Conservation (phyloP, 176 grass and related monocot species). For the Oropetium thomaeum region DNA sequence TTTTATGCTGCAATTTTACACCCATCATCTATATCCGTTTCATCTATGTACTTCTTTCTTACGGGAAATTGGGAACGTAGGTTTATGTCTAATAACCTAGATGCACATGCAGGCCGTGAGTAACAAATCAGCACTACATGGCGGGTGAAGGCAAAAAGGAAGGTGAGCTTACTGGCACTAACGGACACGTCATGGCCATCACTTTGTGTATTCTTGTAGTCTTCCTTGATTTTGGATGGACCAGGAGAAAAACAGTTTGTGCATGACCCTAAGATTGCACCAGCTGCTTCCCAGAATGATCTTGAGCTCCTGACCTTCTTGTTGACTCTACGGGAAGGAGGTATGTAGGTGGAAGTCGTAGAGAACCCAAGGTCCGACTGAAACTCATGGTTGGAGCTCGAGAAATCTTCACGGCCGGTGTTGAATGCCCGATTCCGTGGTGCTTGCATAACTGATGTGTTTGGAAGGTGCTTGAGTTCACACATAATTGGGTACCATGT, state of each 20-base stretch:
- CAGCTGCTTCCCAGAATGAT: slow-evolving; percentile 35
- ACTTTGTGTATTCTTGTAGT: slow-evolving; percentile 12
- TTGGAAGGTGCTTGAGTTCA: slow-evolving; percentile 15
- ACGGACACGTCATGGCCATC: slow-evolving; percentile 41
- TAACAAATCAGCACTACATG: background rate
- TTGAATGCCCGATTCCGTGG: slow-evolving; percentile 20
- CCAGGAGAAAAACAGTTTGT: slow-evolving; percentile 38
- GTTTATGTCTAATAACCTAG: background rate
- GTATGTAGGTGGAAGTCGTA: slow-evolving; percentile 42
- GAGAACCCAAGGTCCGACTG: slow-evolving; percentile 51
- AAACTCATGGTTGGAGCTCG: slow-evolving; percentile 25
- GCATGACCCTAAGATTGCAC: slow-evolving; percentile 27
- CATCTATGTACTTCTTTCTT: background rate
- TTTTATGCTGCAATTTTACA: slow-evolving; percentile 26
- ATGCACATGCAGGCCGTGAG: background rate
- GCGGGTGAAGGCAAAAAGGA: slow-evolving; percentile 2
- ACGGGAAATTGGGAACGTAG: background rate
- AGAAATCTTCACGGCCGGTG: slow-evolving; percentile 24
- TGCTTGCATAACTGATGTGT: slow-evolving; percentile 39
- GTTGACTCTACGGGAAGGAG: slow-evolving; percentile 15
- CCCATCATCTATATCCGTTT: background rate
- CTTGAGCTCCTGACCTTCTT: slow-evolving; percentile 11
- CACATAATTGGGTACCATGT: slow-evolving; percentile 21
- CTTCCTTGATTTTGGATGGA: slow-evolving; percentile 16
- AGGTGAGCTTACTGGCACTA: slow-evolving; percentile 48